Evolutionary conservation across 345 rosid genomes (phyloP).

Genomic region (Gossypium anomalum): DNA sequence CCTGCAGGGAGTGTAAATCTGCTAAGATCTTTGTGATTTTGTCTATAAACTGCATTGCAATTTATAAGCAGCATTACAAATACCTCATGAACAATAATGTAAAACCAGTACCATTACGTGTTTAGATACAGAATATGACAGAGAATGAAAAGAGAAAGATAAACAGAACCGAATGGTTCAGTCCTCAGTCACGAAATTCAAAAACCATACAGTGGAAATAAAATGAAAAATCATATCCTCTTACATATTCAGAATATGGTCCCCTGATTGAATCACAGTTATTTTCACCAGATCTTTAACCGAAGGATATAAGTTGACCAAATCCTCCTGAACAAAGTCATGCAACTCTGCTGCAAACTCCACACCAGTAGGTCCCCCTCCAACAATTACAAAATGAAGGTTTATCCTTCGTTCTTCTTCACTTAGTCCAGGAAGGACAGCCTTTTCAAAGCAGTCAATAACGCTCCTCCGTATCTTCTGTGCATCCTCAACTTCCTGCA

Average conservation of each 20-base stretch:
- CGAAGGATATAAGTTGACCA: conserved; percentile 57
- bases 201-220: background rate
- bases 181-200: background rate
- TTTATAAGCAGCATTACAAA: background rate
- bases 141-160: background rate
- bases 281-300: conserved; percentile 74
- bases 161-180: background rate
- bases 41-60: background rate
- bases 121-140: background rate
- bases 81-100: background rate
- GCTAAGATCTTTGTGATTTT: background rate
- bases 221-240: conserved; percentile 6
- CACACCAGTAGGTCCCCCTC: conserved; percentile 99
- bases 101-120: no score
- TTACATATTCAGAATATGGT: conserved; percentile 88
- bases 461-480: conserved; percentile 79
- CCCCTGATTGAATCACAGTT: conserved; percentile 84
- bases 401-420: conserved; percentile 70
- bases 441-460: conserved; percentile 86
- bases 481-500: conserved; percentile 96
- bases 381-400: conserved; percentile 93
- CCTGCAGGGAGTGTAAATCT: conserved; percentile 30
- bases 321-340: conserved; percentile 74
- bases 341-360: conserved; percentile 99
- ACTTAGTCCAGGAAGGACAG: conserved; percentile 73